Conservation (phyloP, 1,284 basidiomycete genomes). For the Hypsizygus ulmarius region DNA sequence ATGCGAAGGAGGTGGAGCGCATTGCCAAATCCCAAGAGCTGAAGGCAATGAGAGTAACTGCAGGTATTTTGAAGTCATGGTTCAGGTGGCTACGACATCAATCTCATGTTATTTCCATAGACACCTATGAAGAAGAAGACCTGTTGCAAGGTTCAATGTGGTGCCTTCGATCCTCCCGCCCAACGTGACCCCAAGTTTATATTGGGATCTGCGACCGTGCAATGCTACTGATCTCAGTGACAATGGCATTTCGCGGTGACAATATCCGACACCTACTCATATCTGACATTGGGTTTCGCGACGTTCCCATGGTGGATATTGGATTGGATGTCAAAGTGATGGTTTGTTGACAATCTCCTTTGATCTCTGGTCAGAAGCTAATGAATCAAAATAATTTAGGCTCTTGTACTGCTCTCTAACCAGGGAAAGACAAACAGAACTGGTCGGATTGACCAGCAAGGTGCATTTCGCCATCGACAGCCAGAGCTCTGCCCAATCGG, state of each 20-base stretch:
- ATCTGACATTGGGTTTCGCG: slow-evolving; percentile 22
- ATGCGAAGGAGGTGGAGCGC: too few relatives aligned
- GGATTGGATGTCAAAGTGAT: slow-evolving; percentile 11
- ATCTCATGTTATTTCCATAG: background rate
- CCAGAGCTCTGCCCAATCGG: background rate
- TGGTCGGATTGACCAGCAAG: background rate
- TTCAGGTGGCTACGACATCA: too few relatives aligned
- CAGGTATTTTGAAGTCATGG: too few relatives aligned
- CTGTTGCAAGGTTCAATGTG: slow-evolving; percentile 9
- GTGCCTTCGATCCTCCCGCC: slow-evolving; percentile 2
- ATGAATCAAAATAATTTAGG: background rate
- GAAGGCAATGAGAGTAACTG: too few relatives aligned
- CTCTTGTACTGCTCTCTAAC: background rate
- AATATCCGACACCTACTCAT: slow-evolving; percentile 19
- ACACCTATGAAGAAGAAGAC: slow-evolving; percentile 10
- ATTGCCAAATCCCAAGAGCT: too few relatives aligned
- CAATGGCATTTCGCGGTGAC: slow-evolving; percentile 24
- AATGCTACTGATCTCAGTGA: slow-evolving; percentile 20
- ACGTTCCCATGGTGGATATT: slow-evolving; percentile 17
- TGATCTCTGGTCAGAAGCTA: background rate
- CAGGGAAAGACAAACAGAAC: slow-evolving; percentile 3
- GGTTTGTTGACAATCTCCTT: background rate
- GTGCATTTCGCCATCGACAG: slow-evolving; percentile 1
- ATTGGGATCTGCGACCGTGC: slow-evolving; percentile 24
- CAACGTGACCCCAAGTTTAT: slow-evolving; percentile 18